Evolutionary conservation across 768 basidiomycete genomes (phyloP), one percentile per base, ranked within the genome.

Genomic region (Stropharia rugosoannulata): DNA sequence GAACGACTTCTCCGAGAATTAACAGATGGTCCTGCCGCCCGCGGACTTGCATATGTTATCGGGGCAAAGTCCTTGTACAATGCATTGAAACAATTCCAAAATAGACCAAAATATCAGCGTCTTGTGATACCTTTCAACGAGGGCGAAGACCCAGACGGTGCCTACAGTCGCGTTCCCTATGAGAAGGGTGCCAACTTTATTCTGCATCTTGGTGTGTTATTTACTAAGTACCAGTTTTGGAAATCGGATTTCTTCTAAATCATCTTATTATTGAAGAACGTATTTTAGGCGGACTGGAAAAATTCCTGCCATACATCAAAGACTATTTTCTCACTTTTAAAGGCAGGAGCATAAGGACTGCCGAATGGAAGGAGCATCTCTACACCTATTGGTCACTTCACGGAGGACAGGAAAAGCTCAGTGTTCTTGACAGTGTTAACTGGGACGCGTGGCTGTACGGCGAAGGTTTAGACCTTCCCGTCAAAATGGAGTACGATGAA

Each of bases 131-230:
- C 84, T 22, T 93, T 89, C 60, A 80, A 86, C 36, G 68, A 75
- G 39, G 87, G 89, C 12, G 83, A 93, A 70, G 85, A 89, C 64
- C 84, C 89, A 1, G 90, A 94, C 64, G 86, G 87, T 44, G 87
- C 89, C 5, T 93, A 87, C 69, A 75, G 78, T 55, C 73, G 76
- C 47, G 76, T 97, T 44, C 89, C 95, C 1, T 96, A 96, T 62
- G 89, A 90, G 68, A 91, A 95, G 71, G 95, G 95, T 19, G 80
- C 91, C 5, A 96, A 94, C 67, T 85, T 98, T 62, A 74, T 98
- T 12, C 80, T 95, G n/a, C 80, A 91, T 67, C 79, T 98, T 22
- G 95, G 90, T 90, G 54, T 52, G 78, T 49, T 5, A 18, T 12
- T 5, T 13, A n/a, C n/a, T n/a, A n/a, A n/a, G 22, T 27, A 7